These are phyloP conservation scores for Globisporangium abappressorium DNA, from an alignment of 352 stramenopile species.

Conservation along the genomic window DNA sequence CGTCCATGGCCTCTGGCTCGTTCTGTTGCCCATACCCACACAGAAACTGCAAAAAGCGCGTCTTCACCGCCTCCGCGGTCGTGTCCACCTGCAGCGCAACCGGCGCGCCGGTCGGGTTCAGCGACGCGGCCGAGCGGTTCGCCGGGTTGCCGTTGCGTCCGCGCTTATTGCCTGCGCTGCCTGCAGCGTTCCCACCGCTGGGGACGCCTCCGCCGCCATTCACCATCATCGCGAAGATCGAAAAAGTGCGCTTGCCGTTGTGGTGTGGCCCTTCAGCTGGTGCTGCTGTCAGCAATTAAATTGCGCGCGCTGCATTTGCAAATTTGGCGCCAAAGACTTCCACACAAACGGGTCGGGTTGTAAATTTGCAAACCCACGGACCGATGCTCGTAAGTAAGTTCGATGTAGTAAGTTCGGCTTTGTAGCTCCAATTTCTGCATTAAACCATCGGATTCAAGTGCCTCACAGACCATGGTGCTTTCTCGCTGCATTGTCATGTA, in stretches of 20 bases:
- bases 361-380: no score
- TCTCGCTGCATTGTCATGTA: not conserved
- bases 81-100: conserved; percentile 63
- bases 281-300: no score
- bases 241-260: not conserved
- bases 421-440: not conserved
- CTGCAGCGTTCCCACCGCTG: conserved; percentile 1
- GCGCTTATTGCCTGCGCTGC: conserved; percentile 33
- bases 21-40: conserved; percentile 64
- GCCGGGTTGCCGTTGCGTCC: conserved; percentile 27
- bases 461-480: not conserved
- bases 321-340: conserved; percentile 11
- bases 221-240: conserved; percentile 12
- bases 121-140: conserved; percentile 19
- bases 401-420: not conserved
- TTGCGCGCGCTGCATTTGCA: not conserved
- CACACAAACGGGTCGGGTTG: no score
- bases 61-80: conserved; percentile 80
- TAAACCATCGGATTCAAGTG: not conserved
- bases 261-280: not conserved
- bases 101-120: conserved; percentile 36
- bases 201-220: conserved; percentile 13
- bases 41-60: conserved; percentile 81
- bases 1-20: conserved; percentile 5
- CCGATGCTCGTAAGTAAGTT: no score